phyloP scores from a whole-genome alignment of 2,329 filamentous ascomycete species.

The Trichoderma afroharzianum region DNA sequence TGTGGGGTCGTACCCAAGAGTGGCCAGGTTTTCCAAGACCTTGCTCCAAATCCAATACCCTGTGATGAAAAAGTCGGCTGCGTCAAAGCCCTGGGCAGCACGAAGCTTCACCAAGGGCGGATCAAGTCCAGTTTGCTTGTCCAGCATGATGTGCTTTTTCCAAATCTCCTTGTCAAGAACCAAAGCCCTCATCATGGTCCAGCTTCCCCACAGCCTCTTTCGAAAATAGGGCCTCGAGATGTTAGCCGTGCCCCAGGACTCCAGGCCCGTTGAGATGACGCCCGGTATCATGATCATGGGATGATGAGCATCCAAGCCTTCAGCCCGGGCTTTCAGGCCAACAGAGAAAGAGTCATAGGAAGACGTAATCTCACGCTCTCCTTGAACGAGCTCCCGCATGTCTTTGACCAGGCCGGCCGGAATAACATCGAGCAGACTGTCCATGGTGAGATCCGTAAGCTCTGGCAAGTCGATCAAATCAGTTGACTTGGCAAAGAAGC shows the following conservation, averaged over 20 bases:
- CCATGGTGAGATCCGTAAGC: slow-evolving; percentile 71
- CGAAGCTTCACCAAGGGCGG: slow-evolving; percentile 86
- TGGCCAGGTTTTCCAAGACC: slow-evolving; percentile 93
- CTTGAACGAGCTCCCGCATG: slow-evolving; percentile 79
- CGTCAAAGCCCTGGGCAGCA: slow-evolving; percentile 94
- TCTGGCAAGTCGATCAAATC: slow-evolving; percentile 81
- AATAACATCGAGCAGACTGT: slow-evolving; percentile 80
- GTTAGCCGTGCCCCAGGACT: slow-evolving; percentile 92
- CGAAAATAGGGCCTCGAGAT: slow-evolving; percentile 86
- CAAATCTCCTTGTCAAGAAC: slow-evolving; percentile 90
- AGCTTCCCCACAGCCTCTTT: slow-evolving; percentile 93
- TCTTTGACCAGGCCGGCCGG: slow-evolving; percentile 83
- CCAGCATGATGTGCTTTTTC: slow-evolving; percentile 97
- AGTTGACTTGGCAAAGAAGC: slow-evolving; percentile 85
- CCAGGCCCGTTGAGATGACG: slow-evolving; percentile 93
- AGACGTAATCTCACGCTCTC: slow-evolving; percentile 76
- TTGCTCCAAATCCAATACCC: slow-evolving; percentile 99
- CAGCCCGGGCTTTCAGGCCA: slow-evolving; percentile 73
- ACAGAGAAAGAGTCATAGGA: slow-evolving; percentile 93
- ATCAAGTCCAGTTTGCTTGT: slow-evolving; percentile 85
- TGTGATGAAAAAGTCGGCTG: slow-evolving; percentile 89
- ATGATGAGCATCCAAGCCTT: slow-evolving; percentile 78
- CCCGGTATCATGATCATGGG: slow-evolving; percentile 97
- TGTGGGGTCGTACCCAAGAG: slow-evolving; percentile 89
- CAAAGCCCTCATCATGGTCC: slow-evolving; percentile 97